Evolutionary conservation across 2,329 filamentous ascomycete genomes (phyloP).

Genomic region (Alternaria postmessia): DNA sequence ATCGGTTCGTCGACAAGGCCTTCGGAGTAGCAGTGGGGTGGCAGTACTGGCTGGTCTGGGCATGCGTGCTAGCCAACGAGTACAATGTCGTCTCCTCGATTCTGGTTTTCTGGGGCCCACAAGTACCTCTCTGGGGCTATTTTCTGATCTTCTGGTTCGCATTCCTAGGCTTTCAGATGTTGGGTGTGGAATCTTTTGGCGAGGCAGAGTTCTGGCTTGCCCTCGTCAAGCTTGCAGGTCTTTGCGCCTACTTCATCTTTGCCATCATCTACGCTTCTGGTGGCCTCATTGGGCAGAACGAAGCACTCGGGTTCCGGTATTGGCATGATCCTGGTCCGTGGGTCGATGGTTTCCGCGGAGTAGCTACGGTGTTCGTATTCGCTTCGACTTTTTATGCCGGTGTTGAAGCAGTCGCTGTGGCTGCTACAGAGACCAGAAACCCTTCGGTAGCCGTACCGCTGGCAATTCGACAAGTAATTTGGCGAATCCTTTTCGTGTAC

Average conservation of each 20-base stretch:
- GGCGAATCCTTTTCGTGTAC: constrained; percentile 56
- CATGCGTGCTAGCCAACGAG: constrained; percentile 71
- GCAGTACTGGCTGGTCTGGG: constrained; percentile 65
- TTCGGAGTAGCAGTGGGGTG: constrained; percentile 41
- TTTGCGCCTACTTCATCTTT: constrained; percentile 53
- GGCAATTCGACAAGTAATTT: constrained; percentile 57
- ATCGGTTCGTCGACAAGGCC: constrained; percentile 62
- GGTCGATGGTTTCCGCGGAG: constrained; percentile 52
- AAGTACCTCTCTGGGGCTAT: constrained; percentile 52
- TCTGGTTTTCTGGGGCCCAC: constrained; percentile 70
- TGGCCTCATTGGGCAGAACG: constrained; percentile 41
- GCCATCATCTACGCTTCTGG: constrained; percentile 50
- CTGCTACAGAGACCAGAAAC: constrained; percentile 51
- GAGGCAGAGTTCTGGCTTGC: constrained; percentile 56
- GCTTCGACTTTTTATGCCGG: constrained; percentile 53
- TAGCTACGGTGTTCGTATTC: constrained; percentile 55
- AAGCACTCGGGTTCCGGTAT: constrained; percentile 47
- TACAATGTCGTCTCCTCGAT: constrained; percentile 75
- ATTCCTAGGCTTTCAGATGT: constrained; percentile 51
- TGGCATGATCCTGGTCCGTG: constrained; percentile 53
- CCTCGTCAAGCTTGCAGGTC: constrained; percentile 49
- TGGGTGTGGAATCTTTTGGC: constrained; percentile 53
- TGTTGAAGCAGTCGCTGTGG: constrained; percentile 48
- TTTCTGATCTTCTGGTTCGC: constrained; percentile 54
- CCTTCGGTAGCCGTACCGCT: constrained; percentile 56